Conservation (phyloP, 2,329 filamentous ascomycete species). For the Ophiocordyceps robertsii region DNA sequence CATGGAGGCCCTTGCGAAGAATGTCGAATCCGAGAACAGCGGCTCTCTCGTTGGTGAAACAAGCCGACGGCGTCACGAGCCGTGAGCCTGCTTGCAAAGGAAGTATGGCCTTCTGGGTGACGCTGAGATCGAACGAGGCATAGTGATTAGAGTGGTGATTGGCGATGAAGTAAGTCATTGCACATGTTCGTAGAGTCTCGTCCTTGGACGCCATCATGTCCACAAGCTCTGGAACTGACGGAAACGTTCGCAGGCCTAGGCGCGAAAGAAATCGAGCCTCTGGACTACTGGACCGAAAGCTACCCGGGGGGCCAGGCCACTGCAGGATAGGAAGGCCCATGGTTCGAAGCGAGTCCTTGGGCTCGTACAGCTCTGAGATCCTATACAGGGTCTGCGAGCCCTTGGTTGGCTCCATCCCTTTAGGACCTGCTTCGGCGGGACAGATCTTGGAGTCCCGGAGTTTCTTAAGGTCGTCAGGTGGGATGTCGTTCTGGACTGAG, state of each 20-base stretch:
- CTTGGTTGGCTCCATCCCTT: slow-evolving; percentile 38
- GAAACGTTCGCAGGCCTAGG: slow-evolving; percentile 62
- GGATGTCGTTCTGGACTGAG: slow-evolving; percentile 82
- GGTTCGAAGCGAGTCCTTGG: slow-evolving; percentile 53
- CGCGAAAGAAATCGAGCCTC: slow-evolving; percentile 63
- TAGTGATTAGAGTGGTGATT: slow-evolving; percentile 74
- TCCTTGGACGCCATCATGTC: slow-evolving; percentile 59
- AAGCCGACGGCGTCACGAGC: slow-evolving; percentile 60
- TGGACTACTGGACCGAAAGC: slow-evolving; percentile 46
- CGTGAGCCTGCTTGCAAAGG: slow-evolving; percentile 58
- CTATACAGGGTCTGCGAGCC: slow-evolving; percentile 47
- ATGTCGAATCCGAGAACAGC: slow-evolving; percentile 71
- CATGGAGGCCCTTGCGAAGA: slow-evolving; percentile 59
- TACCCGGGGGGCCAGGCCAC: slow-evolving; percentile 58
- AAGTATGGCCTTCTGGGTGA: slow-evolving; percentile 47
- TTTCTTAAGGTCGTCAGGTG: slow-evolving; percentile 63
- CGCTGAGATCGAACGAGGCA: slow-evolving; percentile 43
- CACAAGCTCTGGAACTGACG: slow-evolving; percentile 61
- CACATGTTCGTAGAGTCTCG: slow-evolving; percentile 45
- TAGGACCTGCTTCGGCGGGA: slow-evolving; percentile 55
- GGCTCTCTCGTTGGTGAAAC: slow-evolving; percentile 70
- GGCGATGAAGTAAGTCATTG: slow-evolving; percentile 70
- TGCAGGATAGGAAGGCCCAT: slow-evolving; percentile 65
- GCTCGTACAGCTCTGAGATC: slow-evolving; percentile 70
- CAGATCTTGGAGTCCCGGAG: slow-evolving; percentile 70